Base-by-base conservation (phyloP, 495 filamentous ascomycete genomes). In the Penicillium waksmanii region DNA sequence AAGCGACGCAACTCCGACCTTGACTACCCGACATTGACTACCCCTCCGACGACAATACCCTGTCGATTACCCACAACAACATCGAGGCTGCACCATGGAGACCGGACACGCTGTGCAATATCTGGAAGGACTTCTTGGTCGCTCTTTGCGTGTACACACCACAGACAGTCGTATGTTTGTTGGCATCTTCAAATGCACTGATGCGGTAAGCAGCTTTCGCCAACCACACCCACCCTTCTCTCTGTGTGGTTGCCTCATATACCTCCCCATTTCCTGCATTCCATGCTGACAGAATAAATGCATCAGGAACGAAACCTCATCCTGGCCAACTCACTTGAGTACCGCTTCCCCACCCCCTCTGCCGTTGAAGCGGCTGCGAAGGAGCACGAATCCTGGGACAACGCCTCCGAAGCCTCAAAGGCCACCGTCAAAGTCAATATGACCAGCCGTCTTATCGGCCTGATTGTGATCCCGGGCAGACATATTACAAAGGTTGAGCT, bases 161-260 rank as follows among this genome's bases (percentile, higher is more conserved):
- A 90, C 87, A 5, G 95, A 98, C 71, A 82, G 78, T 25, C 90
- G 95, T 43, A 89, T 97, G 78, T 98, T 98, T 73, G 80, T 91
- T 38, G 95, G 95, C 35, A 78, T 84, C 57, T 90, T 98, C 76
- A 97, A 94, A 73, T 98, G 96, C 74, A 96, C 92, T 19, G 95
- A 98, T 77, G 86, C 89, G 51, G 95, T 96, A 69, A 63, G 77
- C 68, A 63, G 40, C 33, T 53, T n/a, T 44, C 25, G 42, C 43
- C 48, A 50, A 19, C 18, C 11, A 6, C 21, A 35, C 15, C 17
- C 4, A 19, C 17, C 17, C 36, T 40, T 44, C 42, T 8, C 51
- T 51, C 33, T 25, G 40, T 12, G 33, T 53, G 21, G 38, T 35
- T 23, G 43, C n/a, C 18, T 27, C 46, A 13, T 25, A 25, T 23